Percentiles rank a stretch among this genome's conserved stretches.
These are phyloP conservation scores for Pyrus communis DNA, from an alignment of 306 rosid genomes.

Conservation along the genomic window DNA sequence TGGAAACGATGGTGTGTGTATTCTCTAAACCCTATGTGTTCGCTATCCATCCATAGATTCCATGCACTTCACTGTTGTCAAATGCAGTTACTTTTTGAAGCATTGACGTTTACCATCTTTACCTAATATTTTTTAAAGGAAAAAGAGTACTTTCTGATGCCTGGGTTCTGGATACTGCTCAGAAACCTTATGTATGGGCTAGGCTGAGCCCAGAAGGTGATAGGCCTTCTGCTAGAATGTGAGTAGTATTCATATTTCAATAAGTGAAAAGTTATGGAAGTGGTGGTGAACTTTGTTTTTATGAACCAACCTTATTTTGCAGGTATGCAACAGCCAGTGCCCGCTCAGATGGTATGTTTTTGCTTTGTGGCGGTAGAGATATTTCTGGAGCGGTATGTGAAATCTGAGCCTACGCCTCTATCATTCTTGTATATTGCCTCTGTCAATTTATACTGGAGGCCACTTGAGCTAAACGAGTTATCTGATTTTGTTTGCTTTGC, in stretches of 20 bases:
- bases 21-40: not conserved
- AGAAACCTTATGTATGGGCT: constrained; percentile 93
- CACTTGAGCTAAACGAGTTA: not conserved
- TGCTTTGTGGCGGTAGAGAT: constrained; percentile 99
- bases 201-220: constrained; percentile 93
- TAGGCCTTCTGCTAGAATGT: constrained; percentile 98
- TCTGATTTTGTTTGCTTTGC: constrained; percentile 1
- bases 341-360: constrained; percentile 99
- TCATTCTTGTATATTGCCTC: not conserved
- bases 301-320: constrained; percentile 30
- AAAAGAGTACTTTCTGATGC: constrained; percentile 89
- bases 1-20: constrained; percentile 87
- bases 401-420: constrained; percentile 2
- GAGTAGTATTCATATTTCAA: constrained; percentile 33
- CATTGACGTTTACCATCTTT: constrained; percentile 2
- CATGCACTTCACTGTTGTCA: not conserved
- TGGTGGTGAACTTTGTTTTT: constrained; percentile 8
- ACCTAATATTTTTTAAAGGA: constrained; percentile 35
- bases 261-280: constrained; percentile 2
- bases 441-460: not conserved
- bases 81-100: not conserved
- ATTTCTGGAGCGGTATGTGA: constrained; percentile 76
- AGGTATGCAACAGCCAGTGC: constrained; percentile 99
- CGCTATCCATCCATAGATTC: not conserved
- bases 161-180: constrained; percentile 97